Base-by-base conservation (phyloP, 331 rosid genomes). In the Prunus yedoensis region DNA sequence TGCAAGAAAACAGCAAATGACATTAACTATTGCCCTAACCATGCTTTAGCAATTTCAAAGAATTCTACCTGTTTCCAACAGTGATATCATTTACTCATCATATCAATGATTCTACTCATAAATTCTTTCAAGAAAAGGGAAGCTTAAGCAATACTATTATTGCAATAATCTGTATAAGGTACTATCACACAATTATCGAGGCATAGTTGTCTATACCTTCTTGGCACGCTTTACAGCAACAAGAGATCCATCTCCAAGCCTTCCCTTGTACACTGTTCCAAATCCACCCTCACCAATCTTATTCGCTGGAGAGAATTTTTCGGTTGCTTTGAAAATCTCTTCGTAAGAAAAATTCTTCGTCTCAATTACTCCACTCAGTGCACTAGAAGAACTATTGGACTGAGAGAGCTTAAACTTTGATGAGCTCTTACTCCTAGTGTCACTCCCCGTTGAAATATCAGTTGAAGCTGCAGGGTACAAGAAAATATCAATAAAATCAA, bases 171-270 rank as follows among this genome's bases (percentile, higher is more conserved):
- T 41, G 70, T 21, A 66, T 2, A n/a, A 45, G 13, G 4, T 12
- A 21, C 53, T 21, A 67, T 13, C 38, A 6, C 45, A 13, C 45
- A 10, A 46, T 21, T 28, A 56, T 56, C 43, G 43, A 38, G 43
- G 43, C 43, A 38, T 38, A 38, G 9, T 6, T 50, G 17, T 28
- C 16, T 32, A 14, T 84, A 95, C 99, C 97, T 80, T 89, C 72
- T 78, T 91, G 62, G 97, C 93, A 0, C 99, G 96, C 87, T 95
- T 95, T 66, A 90, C 83, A 2, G 99, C 97, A 2, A 95, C 92
- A 47, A 88, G 41, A 73, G 91, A 70, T 71, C 99, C 99, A 78
- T 92, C 92, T 46, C 30, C 66, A 52, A 95, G 97, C 83, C 46
- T 80, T 65, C 97, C 99, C 77, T 78, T 90, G 73, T 89, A 95